A percentile compares a stretch with the other conserved stretches of the same genome.
phyloP scores from a whole-genome alignment of 163 green algal species.

The Chlorella variabilis region DNA sequence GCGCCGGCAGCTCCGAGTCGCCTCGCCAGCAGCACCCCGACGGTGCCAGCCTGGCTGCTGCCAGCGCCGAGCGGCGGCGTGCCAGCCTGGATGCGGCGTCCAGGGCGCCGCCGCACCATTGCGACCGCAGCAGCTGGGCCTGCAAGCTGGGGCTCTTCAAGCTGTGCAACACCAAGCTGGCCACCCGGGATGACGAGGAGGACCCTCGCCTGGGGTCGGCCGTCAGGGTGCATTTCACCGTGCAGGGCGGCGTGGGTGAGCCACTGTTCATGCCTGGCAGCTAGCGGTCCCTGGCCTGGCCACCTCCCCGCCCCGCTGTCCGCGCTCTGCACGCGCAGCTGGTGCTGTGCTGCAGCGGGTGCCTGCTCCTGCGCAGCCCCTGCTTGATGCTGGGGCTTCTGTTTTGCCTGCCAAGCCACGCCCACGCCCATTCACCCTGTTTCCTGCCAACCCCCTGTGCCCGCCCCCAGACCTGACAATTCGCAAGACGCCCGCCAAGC shows the following conservation, averaged over 20 bases:
- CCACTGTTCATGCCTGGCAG: neutral
- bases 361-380: neutral
- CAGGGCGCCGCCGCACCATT: neutral
- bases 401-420: too few relatives aligned
- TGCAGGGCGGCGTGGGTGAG: slow-evolving; percentile 41
- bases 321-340: too few relatives aligned
- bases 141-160: slow-evolving; percentile 48
- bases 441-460: neutral
- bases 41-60: neutral
- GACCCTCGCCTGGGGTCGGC: neutral
- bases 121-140: slow-evolving; percentile 35
- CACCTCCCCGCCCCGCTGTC: too few relatives aligned
- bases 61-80: slow-evolving; percentile 10
- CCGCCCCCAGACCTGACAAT: slow-evolving; percentile 53
- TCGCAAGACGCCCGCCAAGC: slow-evolving; percentile 22
- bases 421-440: neutral
- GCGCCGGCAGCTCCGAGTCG: neutral
- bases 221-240: slow-evolving; percentile 22
- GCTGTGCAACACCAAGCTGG: slow-evolving; percentile 36
- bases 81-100: neutral
- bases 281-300: too few relatives aligned
- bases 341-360: neutral
- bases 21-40: slow-evolving; percentile 12
- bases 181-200: neutral
- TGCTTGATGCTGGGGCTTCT: neutral